A percentile compares a stretch with the other conserved stretches of the same genome.
phyloP scores from a whole-genome alignment of 2,329 filamentous ascomycete genomes.

The Acrocalymma vagum region DNA sequence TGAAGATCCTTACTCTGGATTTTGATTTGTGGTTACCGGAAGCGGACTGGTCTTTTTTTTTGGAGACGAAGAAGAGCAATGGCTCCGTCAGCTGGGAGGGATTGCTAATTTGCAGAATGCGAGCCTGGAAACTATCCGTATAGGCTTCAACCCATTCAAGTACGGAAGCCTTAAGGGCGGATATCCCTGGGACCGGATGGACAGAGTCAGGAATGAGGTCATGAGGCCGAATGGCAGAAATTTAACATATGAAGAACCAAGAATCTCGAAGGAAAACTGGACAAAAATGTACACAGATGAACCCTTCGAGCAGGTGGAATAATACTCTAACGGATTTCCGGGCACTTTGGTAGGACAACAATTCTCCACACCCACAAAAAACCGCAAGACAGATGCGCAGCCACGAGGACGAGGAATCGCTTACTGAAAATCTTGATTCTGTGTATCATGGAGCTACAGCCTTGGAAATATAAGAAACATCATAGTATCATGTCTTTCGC shows the following conservation, averaged over 20 bases:
- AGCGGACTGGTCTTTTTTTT: conserved; percentile 12
- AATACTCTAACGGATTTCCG: too few species aligned
- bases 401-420: too few species aligned
- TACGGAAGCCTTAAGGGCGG: not conserved
- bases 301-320: too few species aligned
- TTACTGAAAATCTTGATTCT: too few species aligned
- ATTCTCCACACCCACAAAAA: too few species aligned
- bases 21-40: conserved; percentile 15
- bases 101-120: conserved; percentile 9
- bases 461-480: too few species aligned
- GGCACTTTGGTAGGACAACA: too few species aligned
- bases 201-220: conserved; percentile 10
- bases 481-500: too few species aligned
- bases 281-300: too few species aligned
- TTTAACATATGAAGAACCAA: conserved; percentile 11
- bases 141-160: conserved; percentile 8
- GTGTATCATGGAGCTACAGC: too few species aligned
- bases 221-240: conserved; percentile 10
- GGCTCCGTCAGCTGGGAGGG: conserved; percentile 10
- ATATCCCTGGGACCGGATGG: conserved; percentile 23
- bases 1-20: conserved; percentile 14
- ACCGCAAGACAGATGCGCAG: too few species aligned
- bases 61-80: conserved; percentile 10
- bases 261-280: too few species aligned
- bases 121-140: conserved; percentile 11